Conservation (phyloP, 306 rosid species). For the Rosa chinensis region DNA sequence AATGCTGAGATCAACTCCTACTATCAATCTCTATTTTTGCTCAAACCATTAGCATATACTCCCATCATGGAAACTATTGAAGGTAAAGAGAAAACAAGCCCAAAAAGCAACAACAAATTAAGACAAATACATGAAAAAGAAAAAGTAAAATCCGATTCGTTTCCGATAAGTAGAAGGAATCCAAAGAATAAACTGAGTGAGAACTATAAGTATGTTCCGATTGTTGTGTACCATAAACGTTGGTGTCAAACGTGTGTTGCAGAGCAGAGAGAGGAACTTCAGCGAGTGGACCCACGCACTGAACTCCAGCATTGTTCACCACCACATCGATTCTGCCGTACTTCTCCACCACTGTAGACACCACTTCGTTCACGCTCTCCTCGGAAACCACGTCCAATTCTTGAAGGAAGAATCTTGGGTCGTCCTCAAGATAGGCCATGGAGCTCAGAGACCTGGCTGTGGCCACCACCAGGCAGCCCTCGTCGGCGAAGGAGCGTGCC, state of each 20-base stretch:
- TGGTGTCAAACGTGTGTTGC: constrained; percentile 64
- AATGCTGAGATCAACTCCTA: neutral
- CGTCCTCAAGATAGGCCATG: constrained; percentile 60
- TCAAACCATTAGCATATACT: neutral
- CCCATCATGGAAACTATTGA: neutral
- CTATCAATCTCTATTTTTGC: neutral
- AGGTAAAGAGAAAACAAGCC: neutral
- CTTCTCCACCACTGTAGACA: constrained; percentile 40
- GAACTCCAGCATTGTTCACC: constrained; percentile 87
- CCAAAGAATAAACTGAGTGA: neutral
- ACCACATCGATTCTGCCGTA: constrained; percentile 68
- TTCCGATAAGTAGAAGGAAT: too few relatives aligned
- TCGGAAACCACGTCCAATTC: constrained; percentile 81
- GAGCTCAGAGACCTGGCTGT: constrained; percentile 54
- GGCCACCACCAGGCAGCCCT: constrained; percentile 65
- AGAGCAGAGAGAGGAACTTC: constrained; percentile 64
- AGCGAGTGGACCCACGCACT: constrained; percentile 70
- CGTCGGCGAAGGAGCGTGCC: constrained; percentile 69
- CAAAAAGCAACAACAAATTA: neutral
- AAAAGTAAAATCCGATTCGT: too few relatives aligned
- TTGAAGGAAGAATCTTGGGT: constrained; percentile 48
- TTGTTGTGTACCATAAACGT: constrained; percentile 54
- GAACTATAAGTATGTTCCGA: too few relatives aligned
- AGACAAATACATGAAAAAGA: neutral
- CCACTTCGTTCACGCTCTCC: constrained; percentile 50